Conservation (phyloP, 2,329 filamentous ascomycete species). For the Fusarium foetens region DNA sequence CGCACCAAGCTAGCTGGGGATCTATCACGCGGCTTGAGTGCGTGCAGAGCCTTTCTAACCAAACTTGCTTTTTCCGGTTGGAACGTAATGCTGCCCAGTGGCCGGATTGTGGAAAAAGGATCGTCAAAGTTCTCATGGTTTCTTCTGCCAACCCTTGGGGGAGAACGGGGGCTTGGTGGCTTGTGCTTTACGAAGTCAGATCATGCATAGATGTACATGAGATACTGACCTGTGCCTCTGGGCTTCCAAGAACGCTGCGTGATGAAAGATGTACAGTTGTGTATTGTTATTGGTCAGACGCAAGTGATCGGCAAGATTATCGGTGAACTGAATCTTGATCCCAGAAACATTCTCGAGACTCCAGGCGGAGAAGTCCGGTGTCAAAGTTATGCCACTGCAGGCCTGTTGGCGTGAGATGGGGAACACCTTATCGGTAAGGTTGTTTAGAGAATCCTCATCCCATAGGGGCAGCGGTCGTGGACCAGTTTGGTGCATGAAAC, state of each 20-base stretch:
- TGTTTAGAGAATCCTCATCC: rapidly evolving
- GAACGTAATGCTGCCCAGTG: rapidly evolving
- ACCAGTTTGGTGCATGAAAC: not conserved
- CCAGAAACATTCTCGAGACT: not conserved
- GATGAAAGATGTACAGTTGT: rapidly evolving
- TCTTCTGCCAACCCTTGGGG: rapidly evolving
- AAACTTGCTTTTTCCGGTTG: not conserved
- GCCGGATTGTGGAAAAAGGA: rapidly evolving
- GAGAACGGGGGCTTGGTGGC: rapidly evolving
- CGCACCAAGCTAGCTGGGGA: not conserved
- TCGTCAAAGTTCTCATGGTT: rapidly evolving
- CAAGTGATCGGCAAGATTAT: rapidly evolving
- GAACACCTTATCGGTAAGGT: rapidly evolving
- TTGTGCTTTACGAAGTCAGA: not conserved
- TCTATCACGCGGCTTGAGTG: rapidly evolving
- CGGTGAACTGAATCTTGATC: not conserved
- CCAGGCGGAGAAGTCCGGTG: rapidly evolving
- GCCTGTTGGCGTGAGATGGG: rapidly evolving
- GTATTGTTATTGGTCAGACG: rapidly evolving
- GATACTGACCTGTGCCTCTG: not conserved
- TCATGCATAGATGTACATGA: rapidly evolving
- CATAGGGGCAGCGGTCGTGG: rapidly evolving
- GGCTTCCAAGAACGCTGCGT: rapidly evolving
- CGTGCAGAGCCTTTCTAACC: not conserved
- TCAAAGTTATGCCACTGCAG: rapidly evolving